Evolutionary conservation across 2,329 filamentous ascomycete species (phyloP).

Genomic region (Colletotrichum siamense): DNA sequence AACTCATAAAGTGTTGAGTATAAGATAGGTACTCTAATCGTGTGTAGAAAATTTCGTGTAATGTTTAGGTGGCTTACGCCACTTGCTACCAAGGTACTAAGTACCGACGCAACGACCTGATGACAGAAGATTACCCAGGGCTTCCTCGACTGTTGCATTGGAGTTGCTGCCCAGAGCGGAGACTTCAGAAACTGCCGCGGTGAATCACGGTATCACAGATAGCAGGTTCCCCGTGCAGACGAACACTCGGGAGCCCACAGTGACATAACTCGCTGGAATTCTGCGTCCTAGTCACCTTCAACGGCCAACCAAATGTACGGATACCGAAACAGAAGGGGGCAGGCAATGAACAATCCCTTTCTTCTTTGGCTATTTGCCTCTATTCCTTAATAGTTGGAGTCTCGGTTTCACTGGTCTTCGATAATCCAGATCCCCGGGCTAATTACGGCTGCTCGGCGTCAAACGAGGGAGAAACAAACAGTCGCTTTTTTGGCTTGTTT

Average conservation of each 20-base stretch:
- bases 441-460: background rate
- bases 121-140: slow-evolving; percentile 1
- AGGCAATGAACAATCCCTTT: background rate
- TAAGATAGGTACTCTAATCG: too few species aligned
- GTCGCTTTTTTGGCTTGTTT: background rate
- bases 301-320: background rate
- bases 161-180: slow-evolving; percentile 11
- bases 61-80: too few species aligned
- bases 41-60: too few species aligned
- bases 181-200: background rate
- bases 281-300: background rate
- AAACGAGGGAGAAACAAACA: slow-evolving; percentile 16
- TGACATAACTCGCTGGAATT: background rate
- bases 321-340: background rate
- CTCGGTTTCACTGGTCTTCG: background rate
- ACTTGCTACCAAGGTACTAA: too few species aligned
- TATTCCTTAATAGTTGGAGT: background rate
- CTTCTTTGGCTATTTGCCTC: background rate
- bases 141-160: background rate
- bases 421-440: background rate
- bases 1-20: too few species aligned
- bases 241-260: background rate
- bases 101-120: slow-evolving; percentile 12
- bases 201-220: background rate
- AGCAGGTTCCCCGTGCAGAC: background rate